Base-by-base conservation (phyloP, 306 rosid genomes). In the Glycine soja region DNA sequence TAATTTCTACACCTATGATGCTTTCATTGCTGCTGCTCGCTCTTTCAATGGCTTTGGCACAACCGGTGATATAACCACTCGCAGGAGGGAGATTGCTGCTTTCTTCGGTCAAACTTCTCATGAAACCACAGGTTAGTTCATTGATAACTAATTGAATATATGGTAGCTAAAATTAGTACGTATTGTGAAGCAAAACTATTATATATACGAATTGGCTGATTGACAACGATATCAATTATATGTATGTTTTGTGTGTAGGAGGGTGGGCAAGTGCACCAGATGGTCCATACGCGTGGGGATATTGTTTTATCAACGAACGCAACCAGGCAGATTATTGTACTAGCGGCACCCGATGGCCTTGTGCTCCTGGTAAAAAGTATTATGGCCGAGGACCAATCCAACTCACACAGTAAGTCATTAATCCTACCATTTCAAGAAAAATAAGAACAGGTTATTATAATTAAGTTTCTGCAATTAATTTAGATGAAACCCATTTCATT, bases 301-400 rank as follows among this genome's bases (percentile, higher is more conserved):
- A 91, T 14, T 93, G 97, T 72, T 82, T 34, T 71, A 15, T 90
- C 0, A 82, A 48, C 10, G 97, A 91, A 62, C 32, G 18, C 6
- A 74, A 81, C 1, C 58, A 54, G 0, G 70, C 9, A 6, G 13
- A 3, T 52, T 90, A 86, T 72, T 87, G 93, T 59, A 7, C 6
- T 6, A 8, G 51, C 15, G 10, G 89, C 3, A 66, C 9, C 7
- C 65, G 68, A 3, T 83, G 86, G 86, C 94, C 91, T 3, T 90
- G 91, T 64, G 83, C 92, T 59, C 0, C 88, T 19, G 97, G 97
- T 8, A 80, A 67, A 66, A 67, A 56, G n/a, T 92, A 92, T 42
- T 90, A 87, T 61, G 92, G 97, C 36, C 85, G 94, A 52, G 97
- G 97, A 24, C 97, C 94, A 0, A 90, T 92, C 15, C 97, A 92